Evolutionary conservation across 2,329 filamentous ascomycete species (phyloP).

Genomic region (Aspergillus pseudoglaucus): DNA sequence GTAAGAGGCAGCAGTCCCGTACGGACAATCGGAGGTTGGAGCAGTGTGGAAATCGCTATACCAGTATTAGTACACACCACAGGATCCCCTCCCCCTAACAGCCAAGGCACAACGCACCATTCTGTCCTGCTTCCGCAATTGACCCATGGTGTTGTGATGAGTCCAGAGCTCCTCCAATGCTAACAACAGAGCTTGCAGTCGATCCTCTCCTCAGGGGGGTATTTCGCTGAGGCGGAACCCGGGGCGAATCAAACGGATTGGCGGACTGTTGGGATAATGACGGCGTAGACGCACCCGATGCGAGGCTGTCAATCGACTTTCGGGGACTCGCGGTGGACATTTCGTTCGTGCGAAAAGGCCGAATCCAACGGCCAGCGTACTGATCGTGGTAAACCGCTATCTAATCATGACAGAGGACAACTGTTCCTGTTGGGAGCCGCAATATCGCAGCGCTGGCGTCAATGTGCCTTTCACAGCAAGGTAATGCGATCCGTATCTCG

Average conservation of each 20-base stretch:
- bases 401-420: constrained; percentile 31
- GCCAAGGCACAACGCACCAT: constrained; percentile 49
- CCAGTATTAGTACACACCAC: constrained; percentile 8
- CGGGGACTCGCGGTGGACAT: constrained; percentile 59
- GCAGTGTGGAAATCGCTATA: constrained; percentile 81
- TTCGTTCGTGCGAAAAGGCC: constrained; percentile 34
- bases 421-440: constrained; percentile 1
- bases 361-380: constrained; percentile 27
- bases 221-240: constrained; percentile 26
- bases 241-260: constrained; percentile 31
- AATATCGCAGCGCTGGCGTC: neutral
- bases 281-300: constrained; percentile 47
- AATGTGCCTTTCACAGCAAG: neutral
- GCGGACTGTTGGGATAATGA: constrained; percentile 45
- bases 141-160: constrained; percentile 54
- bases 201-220: constrained; percentile 60
- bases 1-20: constrained; percentile 80
- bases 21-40: constrained; percentile 82
- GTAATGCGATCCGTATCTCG: neutral
- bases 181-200: constrained; percentile 79
- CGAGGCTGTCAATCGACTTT: constrained; percentile 61
- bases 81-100: neutral
- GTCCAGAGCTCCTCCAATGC: constrained; percentile 77
- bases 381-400: constrained; percentile 20
- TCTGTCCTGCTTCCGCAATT: constrained; percentile 70